These are phyloP conservation scores for Lasiosphaeris hirsuta DNA, from an alignment of 495 filamentous ascomycete species.

Conservation along the genomic window DNA sequence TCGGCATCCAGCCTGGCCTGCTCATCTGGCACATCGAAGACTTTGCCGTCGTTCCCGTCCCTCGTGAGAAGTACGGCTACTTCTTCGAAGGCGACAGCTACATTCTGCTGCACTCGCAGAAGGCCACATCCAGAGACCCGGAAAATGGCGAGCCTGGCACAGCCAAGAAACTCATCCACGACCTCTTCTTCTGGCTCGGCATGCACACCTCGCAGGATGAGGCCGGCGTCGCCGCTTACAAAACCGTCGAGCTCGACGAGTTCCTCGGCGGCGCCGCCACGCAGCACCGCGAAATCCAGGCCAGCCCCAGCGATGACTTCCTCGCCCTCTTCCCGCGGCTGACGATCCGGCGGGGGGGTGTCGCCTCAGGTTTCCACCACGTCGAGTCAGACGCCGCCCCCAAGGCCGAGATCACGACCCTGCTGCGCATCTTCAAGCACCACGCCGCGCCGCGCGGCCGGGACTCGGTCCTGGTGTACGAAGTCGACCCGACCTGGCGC, in stretches of 20 bases:
- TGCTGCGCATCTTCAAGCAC: conserved; percentile 58
- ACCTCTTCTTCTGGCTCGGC: conserved; percentile 62
- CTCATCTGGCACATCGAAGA: conserved; percentile 60
- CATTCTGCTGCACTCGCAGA: conserved; percentile 54
- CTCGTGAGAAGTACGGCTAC: conserved; percentile 47
- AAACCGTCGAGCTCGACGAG: conserved; percentile 64
- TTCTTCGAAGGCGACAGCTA: conserved; percentile 65
- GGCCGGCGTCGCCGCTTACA: conserved; percentile 62
- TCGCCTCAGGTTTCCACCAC: conserved; percentile 57
- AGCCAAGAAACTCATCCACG: conserved; percentile 48
- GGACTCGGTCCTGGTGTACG: conserved; percentile 53
- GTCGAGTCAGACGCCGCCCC: conserved; percentile 51
- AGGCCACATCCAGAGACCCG: background rate
- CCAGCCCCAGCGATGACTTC: conserved; percentile 54
- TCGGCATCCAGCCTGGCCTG: conserved; percentile 49
- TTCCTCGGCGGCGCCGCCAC: conserved; percentile 56
- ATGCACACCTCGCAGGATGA: conserved; percentile 60
- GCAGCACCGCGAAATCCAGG: conserved; percentile 58
- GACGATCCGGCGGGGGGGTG: conserved; percentile 54
- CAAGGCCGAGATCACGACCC: conserved; percentile 40
- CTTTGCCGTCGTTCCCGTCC: conserved; percentile 59
- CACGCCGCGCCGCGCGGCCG: conserved; percentile 31
- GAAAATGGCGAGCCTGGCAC: background rate
- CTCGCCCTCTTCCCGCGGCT: conserved; percentile 53
- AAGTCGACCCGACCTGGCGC: conserved; percentile 59